Percentiles rank a stretch among this genome's conserved stretches.
Evolutionary conservation across 2,329 filamentous ascomycete genomes (phyloP).

Genomic region (Fusarium hainanense): DNA sequence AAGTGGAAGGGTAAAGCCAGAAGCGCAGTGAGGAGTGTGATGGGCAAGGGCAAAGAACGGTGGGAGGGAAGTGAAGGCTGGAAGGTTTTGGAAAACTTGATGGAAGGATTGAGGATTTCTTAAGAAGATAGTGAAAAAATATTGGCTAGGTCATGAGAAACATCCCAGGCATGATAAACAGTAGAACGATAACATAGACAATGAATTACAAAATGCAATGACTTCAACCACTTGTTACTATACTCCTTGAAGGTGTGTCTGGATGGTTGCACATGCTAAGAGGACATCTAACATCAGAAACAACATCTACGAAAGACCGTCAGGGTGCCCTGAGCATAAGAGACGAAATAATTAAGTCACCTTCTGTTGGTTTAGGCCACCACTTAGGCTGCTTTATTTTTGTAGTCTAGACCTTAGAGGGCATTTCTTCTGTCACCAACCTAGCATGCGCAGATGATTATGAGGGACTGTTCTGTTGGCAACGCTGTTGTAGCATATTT

Average conservation of each 20-base stretch:
- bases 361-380: background rate
- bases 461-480: background rate
- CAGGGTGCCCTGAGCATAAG: background rate
- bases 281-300: background rate
- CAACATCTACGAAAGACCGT: background rate
- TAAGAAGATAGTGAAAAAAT: slow-evolving; percentile 8
- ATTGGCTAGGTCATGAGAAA: slow-evolving; percentile 12
- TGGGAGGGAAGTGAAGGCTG: slow-evolving; percentile 85
- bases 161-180: slow-evolving; percentile 11
- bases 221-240: background rate
- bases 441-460: background rate
- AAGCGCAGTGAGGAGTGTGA: slow-evolving; percentile 83
- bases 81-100: slow-evolving; percentile 66
- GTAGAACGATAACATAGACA: background rate
- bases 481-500: background rate
- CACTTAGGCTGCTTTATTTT: background rate
- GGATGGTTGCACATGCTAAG: background rate
- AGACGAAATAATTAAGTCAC: background rate
- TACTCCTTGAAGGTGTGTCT: background rate
- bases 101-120: slow-evolving; percentile 64
- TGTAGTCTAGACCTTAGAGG: background rate
- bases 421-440: background rate
- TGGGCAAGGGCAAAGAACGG: slow-evolving; percentile 81
- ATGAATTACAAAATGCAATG: background rate
- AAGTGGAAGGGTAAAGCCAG: slow-evolving; percentile 91